Base-by-base conservation (phyloP, 768 basidiomycete genomes). In the Kwoniella europaea region DNA sequence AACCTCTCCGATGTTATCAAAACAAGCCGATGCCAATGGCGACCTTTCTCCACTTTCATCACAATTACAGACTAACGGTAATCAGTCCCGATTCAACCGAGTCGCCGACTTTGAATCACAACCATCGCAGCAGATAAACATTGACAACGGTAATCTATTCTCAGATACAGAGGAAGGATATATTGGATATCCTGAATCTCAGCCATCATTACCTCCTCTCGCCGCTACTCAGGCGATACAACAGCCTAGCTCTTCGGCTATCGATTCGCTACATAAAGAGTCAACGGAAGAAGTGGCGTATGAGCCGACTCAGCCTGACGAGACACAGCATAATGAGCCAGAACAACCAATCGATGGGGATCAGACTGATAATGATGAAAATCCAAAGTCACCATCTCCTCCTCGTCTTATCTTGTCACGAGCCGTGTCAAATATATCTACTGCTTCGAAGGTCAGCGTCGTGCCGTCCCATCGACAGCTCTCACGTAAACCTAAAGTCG, bases 401-500 rank as follows among this genome's bases (percentile, higher is more conserved):
- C 60, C 29, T 24, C 59, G 20, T 10, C 59, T 52, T 1, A 10
- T 15, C 27, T 1, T 60, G 3, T 59, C 63, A 2, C 42, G 60
- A 41, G 57, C 56, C 9, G 56, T 42, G 10, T 70, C 68, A 10
- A 59, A 42, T 20, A n/a, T 43, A 0, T 58, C 68, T 0, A 60
- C 56, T 27, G 50, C 54, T 15, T 64, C 63, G n/a, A 50, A 50
- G 6, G 29, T 63, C 29, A 44, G 64, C 10, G 68, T 70, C 10
- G 68, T 70, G 4, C 68, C 68, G 24, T 35, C 56, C 12, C 68
- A 65, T 29, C 63, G 68, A 0, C 68, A 70, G 43, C 68, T 70
- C 1, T 24, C 46, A 4, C 62, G 68, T 5, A 63, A 62, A 22
- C 44, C 68, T 0, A 46, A 54, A 20, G 43, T 29, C 44, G 60